A percentile compares a stretch with the other conserved stretches of the same genome.
Conservation (phyloP, 495 filamentous ascomycete species). For the Viridothelium virens region DNA sequence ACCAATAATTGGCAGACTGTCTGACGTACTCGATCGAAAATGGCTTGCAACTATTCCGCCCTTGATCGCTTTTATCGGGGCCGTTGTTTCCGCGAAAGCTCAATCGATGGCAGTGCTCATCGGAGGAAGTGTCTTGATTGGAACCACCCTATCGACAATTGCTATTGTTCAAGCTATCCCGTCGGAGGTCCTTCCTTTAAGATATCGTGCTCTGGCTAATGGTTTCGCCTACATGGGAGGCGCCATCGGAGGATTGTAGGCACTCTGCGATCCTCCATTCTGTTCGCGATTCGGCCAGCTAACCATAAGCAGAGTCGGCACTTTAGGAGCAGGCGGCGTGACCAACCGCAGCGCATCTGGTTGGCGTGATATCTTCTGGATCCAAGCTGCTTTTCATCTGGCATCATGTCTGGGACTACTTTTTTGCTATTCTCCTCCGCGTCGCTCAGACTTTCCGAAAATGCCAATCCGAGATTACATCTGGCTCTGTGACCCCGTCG, state of each 20-base stretch:
- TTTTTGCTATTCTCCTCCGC: slow-evolving; percentile 45
- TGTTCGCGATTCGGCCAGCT: not conserved
- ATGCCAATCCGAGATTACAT: slow-evolving; percentile 39
- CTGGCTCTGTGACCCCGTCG: slow-evolving; percentile 50
- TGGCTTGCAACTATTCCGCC: slow-evolving; percentile 44
- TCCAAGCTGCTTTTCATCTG: slow-evolving; percentile 48
- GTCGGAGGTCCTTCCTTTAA: slow-evolving; percentile 48
- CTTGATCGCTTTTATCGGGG: slow-evolving; percentile 45
- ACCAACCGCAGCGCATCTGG: slow-evolving; percentile 41
- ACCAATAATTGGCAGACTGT: slow-evolving; percentile 47
- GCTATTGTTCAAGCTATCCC: slow-evolving; percentile 49
- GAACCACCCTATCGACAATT: slow-evolving; percentile 45
- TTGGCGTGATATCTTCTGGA: slow-evolving; percentile 53
- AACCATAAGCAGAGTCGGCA: slow-evolving; percentile 34
- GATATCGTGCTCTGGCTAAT: slow-evolving; percentile 47
- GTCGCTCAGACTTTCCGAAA: slow-evolving; percentile 35
- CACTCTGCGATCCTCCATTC: slow-evolving; percentile 2
- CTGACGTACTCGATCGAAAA: slow-evolving; percentile 48
- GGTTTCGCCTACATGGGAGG: slow-evolving; percentile 45
- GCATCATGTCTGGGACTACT: slow-evolving; percentile 42
- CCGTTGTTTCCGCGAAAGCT: slow-evolving; percentile 47
- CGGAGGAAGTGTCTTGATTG: slow-evolving; percentile 49
- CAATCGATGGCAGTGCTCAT: slow-evolving; percentile 47
- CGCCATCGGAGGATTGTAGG: slow-evolving; percentile 43
- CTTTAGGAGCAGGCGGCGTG: slow-evolving; percentile 45